Conservation (phyloP, 768 basidiomycete genomes). For the Serendipita vermifera region DNA sequence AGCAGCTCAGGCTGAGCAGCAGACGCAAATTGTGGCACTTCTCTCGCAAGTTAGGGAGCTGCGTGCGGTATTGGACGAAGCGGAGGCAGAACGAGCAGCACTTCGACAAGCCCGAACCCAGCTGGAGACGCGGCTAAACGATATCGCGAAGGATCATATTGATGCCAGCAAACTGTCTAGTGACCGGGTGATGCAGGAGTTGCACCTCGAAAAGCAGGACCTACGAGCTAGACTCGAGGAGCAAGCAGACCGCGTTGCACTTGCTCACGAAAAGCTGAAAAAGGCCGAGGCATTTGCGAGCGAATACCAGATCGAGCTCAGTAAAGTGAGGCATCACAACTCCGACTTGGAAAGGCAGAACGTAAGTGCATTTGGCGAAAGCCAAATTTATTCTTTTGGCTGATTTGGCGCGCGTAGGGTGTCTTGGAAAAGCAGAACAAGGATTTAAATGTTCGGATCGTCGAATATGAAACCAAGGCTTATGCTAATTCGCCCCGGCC, state of each 20-base stretch:
- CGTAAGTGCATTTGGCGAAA: slow-evolving; percentile 30
- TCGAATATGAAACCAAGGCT: slow-evolving; percentile 70
- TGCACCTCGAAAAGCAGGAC: slow-evolving; percentile 72
- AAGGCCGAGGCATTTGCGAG: slow-evolving; percentile 64
- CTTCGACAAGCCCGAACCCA: slow-evolving; percentile 72
- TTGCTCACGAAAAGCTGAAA: slow-evolving; percentile 66
- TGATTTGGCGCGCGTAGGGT: slow-evolving; percentile 35
- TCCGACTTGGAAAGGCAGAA: slow-evolving; percentile 67
- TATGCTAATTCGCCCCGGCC: slow-evolving; percentile 45
- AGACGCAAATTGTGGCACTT: slow-evolving; percentile 67
- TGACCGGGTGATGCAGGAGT: slow-evolving; percentile 59
- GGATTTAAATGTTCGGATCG: slow-evolving; percentile 68
- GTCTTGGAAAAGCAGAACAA: slow-evolving; percentile 75
- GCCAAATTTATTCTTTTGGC: background rate
- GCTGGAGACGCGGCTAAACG: slow-evolving; percentile 66
- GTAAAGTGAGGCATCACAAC: slow-evolving; percentile 66
- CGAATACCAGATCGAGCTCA: slow-evolving; percentile 64
- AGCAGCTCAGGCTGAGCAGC: slow-evolving; percentile 64
- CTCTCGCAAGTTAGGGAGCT: slow-evolving; percentile 80
- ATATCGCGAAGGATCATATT: slow-evolving; percentile 61
- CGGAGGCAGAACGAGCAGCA: slow-evolving; percentile 65
- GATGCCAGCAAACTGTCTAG: slow-evolving; percentile 57
- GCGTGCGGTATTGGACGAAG: slow-evolving; percentile 67
- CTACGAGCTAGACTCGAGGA: slow-evolving; percentile 66
- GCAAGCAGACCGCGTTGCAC: slow-evolving; percentile 56